A percentile compares a stretch with the other conserved stretches of the same genome.
Conservation (phyloP, 2,329 filamentous ascomycete genomes). For the Colletotrichum magnum region DNA sequence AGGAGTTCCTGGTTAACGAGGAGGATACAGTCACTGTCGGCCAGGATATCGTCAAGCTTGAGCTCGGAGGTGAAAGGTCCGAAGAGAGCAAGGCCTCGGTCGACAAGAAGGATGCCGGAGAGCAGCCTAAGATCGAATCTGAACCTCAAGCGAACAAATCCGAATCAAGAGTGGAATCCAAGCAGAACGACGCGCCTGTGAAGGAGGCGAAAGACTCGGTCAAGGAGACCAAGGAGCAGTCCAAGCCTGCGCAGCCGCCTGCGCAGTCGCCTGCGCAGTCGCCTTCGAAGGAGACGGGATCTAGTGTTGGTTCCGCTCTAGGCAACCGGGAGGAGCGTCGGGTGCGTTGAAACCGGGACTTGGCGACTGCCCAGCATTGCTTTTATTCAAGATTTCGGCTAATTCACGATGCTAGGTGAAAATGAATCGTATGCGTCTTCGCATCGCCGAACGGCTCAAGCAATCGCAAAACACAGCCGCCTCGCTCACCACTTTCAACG, state of each 20-base stretch:
- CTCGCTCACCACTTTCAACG: constrained; percentile 97
- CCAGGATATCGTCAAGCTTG: constrained; percentile 89
- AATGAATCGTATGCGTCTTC: constrained; percentile 99
- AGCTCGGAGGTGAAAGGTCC: constrained; percentile 70
- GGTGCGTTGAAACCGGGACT: constrained; percentile 65
- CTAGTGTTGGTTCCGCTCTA: constrained; percentile 58
- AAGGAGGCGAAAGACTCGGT: constrained; percentile 41
- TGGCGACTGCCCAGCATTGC: neutral
- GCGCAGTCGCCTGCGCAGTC: neutral
- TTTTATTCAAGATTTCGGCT: neutral
- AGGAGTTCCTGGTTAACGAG: constrained; percentile 90
- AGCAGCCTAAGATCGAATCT: constrained; percentile 37
- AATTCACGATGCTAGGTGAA: constrained; percentile 77
- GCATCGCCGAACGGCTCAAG: constrained; percentile 97
- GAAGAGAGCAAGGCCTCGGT: constrained; percentile 46
- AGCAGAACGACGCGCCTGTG: constrained; percentile 50
- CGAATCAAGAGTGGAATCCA: constrained; percentile 58
- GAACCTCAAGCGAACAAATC: constrained; percentile 47
- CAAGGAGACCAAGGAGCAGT: constrained; percentile 30
- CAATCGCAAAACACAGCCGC: constrained; percentile 99
- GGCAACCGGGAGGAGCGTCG: constrained; percentile 90
- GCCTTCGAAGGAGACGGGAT: constrained; percentile 42
- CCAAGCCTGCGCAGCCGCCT: constrained; percentile 44
- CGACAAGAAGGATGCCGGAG: constrained; percentile 23
- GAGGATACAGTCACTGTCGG: constrained; percentile 97